Evolutionary conservation across 805 yeast species (phyloP).

Genomic region (Hanseniaspora vineae): DNA sequence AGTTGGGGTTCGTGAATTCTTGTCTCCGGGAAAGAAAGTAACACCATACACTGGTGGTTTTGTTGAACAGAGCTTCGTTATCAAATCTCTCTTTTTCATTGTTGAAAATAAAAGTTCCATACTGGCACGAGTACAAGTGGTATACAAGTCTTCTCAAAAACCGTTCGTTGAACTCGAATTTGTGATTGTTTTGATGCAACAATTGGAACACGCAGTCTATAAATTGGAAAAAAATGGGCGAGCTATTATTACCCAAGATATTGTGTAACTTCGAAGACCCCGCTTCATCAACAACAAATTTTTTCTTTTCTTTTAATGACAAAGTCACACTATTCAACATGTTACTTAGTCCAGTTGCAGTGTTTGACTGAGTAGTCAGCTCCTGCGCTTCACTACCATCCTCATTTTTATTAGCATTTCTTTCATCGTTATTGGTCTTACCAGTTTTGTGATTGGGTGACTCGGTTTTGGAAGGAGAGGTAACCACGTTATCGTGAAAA

Average conservation of each 20-base stretch:
- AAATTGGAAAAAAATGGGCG: slow-evolving; percentile 92
- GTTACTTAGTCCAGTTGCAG: slow-evolving; percentile 36
- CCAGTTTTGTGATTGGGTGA: not conserved
- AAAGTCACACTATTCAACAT: slow-evolving; percentile 30
- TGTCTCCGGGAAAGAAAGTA: slow-evolving; percentile 64
- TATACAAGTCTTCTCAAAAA: slow-evolving; percentile 74
- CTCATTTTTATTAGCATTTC: not conserved
- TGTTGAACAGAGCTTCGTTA: slow-evolving; percentile 25
- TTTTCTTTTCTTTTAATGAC: not conserved
- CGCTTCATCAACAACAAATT: not conserved
- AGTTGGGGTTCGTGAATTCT: slow-evolving; percentile 53
- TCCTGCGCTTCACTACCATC: not conserved
- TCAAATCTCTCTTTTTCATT: slow-evolving; percentile 49
- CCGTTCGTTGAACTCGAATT: slow-evolving; percentile 81
- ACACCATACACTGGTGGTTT: slow-evolving; percentile 84
- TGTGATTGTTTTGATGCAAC: slow-evolving; percentile 49
- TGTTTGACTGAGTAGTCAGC: slow-evolving; percentile 31
- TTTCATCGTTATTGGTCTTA: not conserved
- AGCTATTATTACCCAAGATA: not conserved
- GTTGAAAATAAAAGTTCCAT: slow-evolving; percentile 78
- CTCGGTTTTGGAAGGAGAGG: slow-evolving; percentile 2
- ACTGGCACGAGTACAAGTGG: slow-evolving; percentile 87
- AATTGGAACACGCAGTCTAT: slow-evolving; percentile 81
- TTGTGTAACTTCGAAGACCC: not conserved
- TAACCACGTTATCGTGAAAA: slow-evolving; percentile 28